Percentiles rank a stretch among this genome's conserved stretches.
These are phyloP conservation scores for Trichosanthes truncata DNA, from an alignment of 306 rosid species.

Conservation along the genomic window DNA sequence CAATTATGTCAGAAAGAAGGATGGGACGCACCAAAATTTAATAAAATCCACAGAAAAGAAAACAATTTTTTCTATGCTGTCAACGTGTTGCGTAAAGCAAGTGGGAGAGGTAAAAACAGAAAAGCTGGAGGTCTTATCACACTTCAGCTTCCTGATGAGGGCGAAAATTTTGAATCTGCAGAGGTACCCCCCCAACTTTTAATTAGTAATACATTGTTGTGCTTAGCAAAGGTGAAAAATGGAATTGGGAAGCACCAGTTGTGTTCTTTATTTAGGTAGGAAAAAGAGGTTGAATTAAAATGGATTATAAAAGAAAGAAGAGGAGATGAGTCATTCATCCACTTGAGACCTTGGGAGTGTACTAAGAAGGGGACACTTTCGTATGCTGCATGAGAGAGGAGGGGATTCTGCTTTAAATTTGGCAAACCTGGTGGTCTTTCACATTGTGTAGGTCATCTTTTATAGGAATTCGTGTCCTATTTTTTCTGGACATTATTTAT, in stretches of 20 bases:
- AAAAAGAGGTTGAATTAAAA: background rate
- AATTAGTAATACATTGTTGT: background rate
- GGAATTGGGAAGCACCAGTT: background rate
- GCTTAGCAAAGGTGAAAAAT: background rate
- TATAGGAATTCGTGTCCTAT: too few species aligned
- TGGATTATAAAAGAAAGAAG: background rate
- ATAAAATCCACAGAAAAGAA: conserved; percentile 56
- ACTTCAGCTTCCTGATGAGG: conserved; percentile 75
- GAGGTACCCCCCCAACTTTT: conserved; percentile 40
- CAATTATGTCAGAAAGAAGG: conserved; percentile 91
- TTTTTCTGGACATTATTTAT: background rate
- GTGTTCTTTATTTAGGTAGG: background rate
- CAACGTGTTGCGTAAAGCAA: conserved; percentile 73
- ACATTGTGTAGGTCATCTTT: background rate
- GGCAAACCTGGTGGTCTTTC: background rate
- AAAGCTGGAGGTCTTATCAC: conserved; percentile 86
- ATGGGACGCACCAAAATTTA: conserved; percentile 94
- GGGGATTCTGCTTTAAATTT: background rate
- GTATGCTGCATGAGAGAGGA: background rate
- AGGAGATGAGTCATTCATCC: background rate
- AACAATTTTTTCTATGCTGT: conserved; percentile 49
- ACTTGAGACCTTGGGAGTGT: background rate
- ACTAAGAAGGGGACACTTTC: background rate
- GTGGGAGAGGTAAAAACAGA: conserved; percentile 93
- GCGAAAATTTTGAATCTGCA: conserved; percentile 52